A percentile compares a stretch with the other conserved stretches of the same genome.
phyloP scores from a whole-genome alignment of 2,329 filamentous ascomycete genomes.

The Phymatotrichopsis omnivora region DNA sequence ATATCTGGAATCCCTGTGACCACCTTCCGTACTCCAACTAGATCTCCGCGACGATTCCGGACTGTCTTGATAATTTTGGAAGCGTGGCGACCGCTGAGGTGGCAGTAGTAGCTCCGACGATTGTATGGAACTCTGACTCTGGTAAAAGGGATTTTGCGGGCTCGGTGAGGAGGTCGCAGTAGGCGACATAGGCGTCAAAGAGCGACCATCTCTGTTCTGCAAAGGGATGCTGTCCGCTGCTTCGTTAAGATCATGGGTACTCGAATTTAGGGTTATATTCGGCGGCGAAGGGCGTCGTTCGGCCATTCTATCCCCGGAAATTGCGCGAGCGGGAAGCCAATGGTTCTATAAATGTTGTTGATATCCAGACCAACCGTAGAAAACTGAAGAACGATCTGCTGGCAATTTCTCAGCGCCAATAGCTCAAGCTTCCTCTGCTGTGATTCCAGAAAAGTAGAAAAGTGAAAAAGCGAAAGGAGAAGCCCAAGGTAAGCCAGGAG shows the following conservation, averaged over 20 bases:
- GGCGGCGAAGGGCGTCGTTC: constrained; percentile 31
- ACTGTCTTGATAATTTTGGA: constrained; percentile 42
- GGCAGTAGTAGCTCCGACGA: constrained; percentile 45
- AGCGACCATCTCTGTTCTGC: too few species aligned
- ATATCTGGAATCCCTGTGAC: constrained; percentile 45
- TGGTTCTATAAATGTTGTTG: too few species aligned
- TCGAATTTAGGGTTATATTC: constrained; percentile 27
- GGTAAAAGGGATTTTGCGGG: constrained; percentile 30
- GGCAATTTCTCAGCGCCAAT: too few species aligned
- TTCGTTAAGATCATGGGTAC: constrained; percentile 13
- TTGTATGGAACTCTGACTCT: constrained; percentile 34
- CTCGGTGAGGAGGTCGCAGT: constrained; percentile 1
- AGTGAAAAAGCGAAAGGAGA: constrained; percentile 8
- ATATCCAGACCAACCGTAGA: too few species aligned
- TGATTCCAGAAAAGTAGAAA: background rate
- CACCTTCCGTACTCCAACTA: constrained; percentile 53
- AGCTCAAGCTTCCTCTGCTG: too few species aligned
- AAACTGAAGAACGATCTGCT: too few species aligned
- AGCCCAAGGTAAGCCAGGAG: background rate
- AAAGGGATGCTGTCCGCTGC: background rate
- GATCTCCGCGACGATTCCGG: constrained; percentile 49
- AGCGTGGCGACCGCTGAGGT: constrained; percentile 42
- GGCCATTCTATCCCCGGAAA: too few species aligned
- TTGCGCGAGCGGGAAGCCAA: too few species aligned
- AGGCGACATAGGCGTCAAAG: constrained; percentile 8